Evolutionary conservation across 2,329 filamentous ascomycete species (phyloP).

Genomic region (Metarhizium rileyi): DNA sequence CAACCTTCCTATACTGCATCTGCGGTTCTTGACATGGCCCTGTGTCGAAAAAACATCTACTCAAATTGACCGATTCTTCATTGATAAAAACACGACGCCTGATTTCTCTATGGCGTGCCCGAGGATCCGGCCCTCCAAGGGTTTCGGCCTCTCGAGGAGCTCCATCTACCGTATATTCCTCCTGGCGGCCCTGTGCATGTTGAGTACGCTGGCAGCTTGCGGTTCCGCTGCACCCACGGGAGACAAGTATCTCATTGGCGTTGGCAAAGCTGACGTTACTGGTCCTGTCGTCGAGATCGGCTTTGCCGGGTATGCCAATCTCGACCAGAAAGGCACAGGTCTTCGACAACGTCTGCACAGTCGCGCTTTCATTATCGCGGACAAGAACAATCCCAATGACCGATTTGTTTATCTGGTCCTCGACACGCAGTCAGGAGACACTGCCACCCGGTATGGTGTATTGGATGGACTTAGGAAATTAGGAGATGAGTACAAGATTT

Average conservation of each 20-base stretch:
- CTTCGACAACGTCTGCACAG: constrained; percentile 82
- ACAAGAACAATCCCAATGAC: constrained; percentile 53
- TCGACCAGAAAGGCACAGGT: constrained; percentile 72
- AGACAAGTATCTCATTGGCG: constrained; percentile 40
- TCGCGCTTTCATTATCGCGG: constrained; percentile 78
- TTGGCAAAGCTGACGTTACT: constrained; percentile 50
- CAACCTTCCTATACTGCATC: not conserved
- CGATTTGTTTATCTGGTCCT: constrained; percentile 81
- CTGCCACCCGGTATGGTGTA: constrained; percentile 79
- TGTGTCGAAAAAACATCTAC: not conserved
- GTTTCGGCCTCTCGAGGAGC: not conserved
- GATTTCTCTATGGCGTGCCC: not conserved
- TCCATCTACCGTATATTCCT: constrained; percentile 7
- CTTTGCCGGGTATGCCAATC: constrained; percentile 84
- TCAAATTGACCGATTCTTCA: not conserved
- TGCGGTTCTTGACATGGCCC: not conserved
- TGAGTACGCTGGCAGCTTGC: constrained; percentile 1
- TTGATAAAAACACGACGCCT: not conserved
- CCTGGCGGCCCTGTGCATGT: not conserved
- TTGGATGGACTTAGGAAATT: constrained; percentile 61
- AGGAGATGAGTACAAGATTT: constrained; percentile 63
- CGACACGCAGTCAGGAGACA: constrained; percentile 82
- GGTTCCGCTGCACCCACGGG: constrained; percentile 7
- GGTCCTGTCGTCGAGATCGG: constrained; percentile 83
- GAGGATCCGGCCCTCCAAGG: not conserved